Evolutionary conservation across 148 eudicot species (phyloP), one percentile per base, ranked within the genome.

Genomic region (Silene conica): DNA sequence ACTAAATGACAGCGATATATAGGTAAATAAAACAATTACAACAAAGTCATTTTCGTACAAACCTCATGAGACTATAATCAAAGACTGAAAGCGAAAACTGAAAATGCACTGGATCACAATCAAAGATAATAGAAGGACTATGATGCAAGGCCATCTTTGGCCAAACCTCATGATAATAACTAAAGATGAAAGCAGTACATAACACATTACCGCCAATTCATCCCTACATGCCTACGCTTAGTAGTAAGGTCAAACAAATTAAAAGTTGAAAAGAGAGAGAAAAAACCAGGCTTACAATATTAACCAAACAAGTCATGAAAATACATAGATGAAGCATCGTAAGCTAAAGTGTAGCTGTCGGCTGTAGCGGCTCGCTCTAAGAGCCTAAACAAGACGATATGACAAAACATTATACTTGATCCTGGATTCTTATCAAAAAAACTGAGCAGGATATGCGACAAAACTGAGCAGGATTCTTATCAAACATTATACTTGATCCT

Each of bases 1-100:
- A 64, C 48, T n/a, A 21, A 5, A 64, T 62, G 74, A 67, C 52
- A 71, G 43, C 38, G 20, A 45, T 52, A 65, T 38, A 15, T 23
- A 11, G 23, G 61, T 18, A 69, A 69, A 63, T 8, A 19, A 6
- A 6, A n/a, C 21, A 67, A 60, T 25, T 52, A 64, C 20, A 41
- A 20, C 31, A 60, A 59, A 21, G 12, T 72, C 65, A 11, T 13
- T 14, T 69, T 69, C 41, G 0, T 19, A 28, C 54, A 22, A 45
- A 69, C 38, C 59, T 48, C 6, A 3, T 41, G 7, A 28, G 69
- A 9, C 21, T 6, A 57, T 18, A 63, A 63, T 8, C 10, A 8
- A 5, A 46, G 31, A 21, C 71, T 46, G 6, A 10, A 68, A 68
- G 4, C 18, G 20, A 45, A 46, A 20, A 57, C 69, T 16, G n/a